Percentiles rank a stretch among this genome's conserved stretches.
Evolutionary conservation across 345 rosid genomes (phyloP).

Genomic region (Populus tremula): DNA sequence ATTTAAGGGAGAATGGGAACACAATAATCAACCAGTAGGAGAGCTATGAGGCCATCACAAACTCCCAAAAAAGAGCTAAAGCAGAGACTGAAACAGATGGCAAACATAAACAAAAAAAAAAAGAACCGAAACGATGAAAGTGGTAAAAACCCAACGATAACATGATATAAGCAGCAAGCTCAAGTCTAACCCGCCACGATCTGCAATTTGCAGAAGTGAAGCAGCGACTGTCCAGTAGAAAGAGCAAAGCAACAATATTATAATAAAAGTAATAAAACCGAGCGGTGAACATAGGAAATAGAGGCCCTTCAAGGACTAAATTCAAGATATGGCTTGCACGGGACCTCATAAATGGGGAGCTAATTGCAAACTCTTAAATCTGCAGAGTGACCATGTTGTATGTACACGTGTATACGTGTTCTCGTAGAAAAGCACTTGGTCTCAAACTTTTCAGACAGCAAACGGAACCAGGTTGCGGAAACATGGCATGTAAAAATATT

Average conservation of each 20-base stretch:
- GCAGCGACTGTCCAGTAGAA: not conserved
- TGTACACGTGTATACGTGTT: conserved; percentile 3
- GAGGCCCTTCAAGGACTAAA: not conserved
- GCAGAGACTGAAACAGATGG: not conserved
- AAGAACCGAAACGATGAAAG: no score
- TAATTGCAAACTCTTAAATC: not conserved
- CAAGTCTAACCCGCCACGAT: no score
- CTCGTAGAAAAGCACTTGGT: conserved; percentile 19
- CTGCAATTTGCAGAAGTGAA: not conserved
- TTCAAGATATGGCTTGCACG: not conserved
- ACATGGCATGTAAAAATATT: not conserved
- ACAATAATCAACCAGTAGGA: not conserved
- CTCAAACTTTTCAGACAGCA: conserved; percentile 41
- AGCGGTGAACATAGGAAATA: not conserved
- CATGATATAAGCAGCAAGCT: no score
- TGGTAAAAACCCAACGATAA: no score
- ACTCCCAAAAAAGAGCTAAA: not conserved
- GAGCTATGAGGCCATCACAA: not conserved
- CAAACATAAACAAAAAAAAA: not conserved
- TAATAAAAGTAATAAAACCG: no score
- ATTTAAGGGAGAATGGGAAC: no score
- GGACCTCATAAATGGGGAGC: not conserved
- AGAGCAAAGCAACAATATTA: no score
- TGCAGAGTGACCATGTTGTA: conserved; percentile 9
- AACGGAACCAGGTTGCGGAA: not conserved